Evolutionary conservation across 2,329 filamentous ascomycete species (phyloP).

Genomic region (Aspergillus fructus): DNA sequence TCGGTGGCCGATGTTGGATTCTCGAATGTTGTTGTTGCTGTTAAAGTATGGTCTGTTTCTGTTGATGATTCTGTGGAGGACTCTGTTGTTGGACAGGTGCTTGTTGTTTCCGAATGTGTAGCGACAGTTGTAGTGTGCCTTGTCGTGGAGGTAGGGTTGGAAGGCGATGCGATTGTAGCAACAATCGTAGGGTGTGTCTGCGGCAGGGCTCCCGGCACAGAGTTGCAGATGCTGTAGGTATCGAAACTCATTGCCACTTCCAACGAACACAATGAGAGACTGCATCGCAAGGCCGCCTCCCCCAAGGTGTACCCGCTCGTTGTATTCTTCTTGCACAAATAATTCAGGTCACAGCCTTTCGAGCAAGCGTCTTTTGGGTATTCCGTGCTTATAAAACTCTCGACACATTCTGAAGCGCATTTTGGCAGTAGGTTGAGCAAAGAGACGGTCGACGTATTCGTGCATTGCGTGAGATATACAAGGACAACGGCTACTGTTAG

Average conservation of each 20-base stretch:
- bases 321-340: conserved; percentile 63
- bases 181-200: conserved; percentile 39
- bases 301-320: conserved; percentile 65
- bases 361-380: conserved; percentile 55
- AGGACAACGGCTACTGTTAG: conserved; percentile 23
- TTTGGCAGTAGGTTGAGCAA: conserved; percentile 51
- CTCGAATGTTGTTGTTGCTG: conserved; percentile 17
- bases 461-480: conserved; percentile 22
- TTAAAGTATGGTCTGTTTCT: conserved; percentile 3
- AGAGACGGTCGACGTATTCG: conserved; percentile 20
- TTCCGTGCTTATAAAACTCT: conserved; percentile 62
- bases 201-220: conserved; percentile 33
- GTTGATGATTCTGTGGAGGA: neutral
- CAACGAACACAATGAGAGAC: conserved; percentile 57
- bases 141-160: conserved; percentile 2
- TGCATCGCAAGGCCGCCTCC: conserved; percentile 69
- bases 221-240: conserved; percentile 58
- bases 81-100: neutral
- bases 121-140: conserved; percentile 5
- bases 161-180: conserved; percentile 30
- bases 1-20: conserved; percentile 17
- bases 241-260: conserved; percentile 45
- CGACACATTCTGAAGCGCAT: conserved; percentile 63
- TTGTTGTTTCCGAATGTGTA: conserved; percentile 2
- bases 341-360: conserved; percentile 55